Base-by-base conservation (phyloP, 2,329 filamentous ascomycete species). In the Zelopaecilomyces penicillatus region DNA sequence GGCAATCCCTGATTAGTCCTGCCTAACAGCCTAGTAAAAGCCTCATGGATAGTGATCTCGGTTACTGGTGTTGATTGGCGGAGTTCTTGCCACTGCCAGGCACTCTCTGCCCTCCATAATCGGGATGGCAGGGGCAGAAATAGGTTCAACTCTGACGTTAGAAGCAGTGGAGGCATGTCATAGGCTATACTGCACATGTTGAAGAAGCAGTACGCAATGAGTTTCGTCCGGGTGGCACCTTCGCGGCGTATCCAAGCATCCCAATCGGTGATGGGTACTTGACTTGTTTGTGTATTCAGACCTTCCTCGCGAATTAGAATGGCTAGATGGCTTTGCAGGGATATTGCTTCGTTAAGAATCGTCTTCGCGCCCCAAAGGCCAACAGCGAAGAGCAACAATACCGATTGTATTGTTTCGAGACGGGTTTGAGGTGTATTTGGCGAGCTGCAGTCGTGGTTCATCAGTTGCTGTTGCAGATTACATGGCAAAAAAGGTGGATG, bases 391-490 rank as follows among this genome's bases (percentile, higher is more conserved):
- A 82, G 68, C 1, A 84, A 58, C 0, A 84, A 61, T 2, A 84
- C 67, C 4, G 80, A 75, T 53, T 84, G 80, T 3, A 82, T 82
- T 0, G 79, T 84, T 56, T 84, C 80, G 37, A 84, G 68, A 0
- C 76, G 67, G 3, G 76, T 71, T 53, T 78, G 74, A 0, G 75
- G 74, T 0, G 75, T 78, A 46, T 80, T 83, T 1, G 75, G 71
- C 9, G 75, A 76, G 54, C 76, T 78, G 30, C 26, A 5, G 10
- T 4, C 32, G 9, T 5, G 31, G 19, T 43, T 30, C 40, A 12
- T 39, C 33, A 37, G 12, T 5, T 9, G 37, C 29, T 40, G 5
- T 28, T 30, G 32, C 19, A 19, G 19, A 19, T 19, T 19, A 19
- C 19, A 19, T 19, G 19, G 19, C 12, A 31, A 11, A 33, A 5